phyloP scores from a whole-genome alignment of 257 asterid genomes.

The Eucommia ulmoides region DNA sequence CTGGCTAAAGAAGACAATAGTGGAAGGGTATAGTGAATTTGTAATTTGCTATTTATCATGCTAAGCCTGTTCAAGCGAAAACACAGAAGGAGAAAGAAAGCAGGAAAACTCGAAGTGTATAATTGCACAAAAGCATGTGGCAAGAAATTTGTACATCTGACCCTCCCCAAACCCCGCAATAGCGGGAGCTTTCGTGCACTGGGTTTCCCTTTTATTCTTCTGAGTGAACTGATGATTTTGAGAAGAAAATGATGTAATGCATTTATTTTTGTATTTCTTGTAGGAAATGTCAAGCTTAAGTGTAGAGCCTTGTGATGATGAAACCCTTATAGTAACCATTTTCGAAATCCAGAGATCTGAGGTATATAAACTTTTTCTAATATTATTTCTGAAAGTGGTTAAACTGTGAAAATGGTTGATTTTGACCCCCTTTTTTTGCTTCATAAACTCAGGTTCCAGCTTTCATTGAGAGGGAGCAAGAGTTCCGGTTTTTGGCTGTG shows the following conservation, averaged over 20 bases:
- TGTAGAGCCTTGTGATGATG: slow-evolving; percentile 77
- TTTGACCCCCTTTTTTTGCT: slow-evolving; percentile 2
- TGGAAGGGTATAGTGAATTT: not conserved
- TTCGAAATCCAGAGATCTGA: slow-evolving; percentile 84
- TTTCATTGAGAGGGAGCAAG: slow-evolving; percentile 92
- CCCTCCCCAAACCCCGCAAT: too few relatives aligned
- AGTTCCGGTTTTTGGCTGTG: slow-evolving; percentile 87
- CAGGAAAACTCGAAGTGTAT: not conserved
- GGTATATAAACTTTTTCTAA: slow-evolving; percentile 27
- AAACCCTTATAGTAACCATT: slow-evolving; percentile 57
- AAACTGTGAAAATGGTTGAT: not conserved
- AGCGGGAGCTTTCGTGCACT: too few relatives aligned
- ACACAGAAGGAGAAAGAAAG: not conserved
- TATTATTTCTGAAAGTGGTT: not conserved
- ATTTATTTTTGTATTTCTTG: slow-evolving; percentile 5
- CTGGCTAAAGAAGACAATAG: not conserved
- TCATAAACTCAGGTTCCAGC: slow-evolving; percentile 61
- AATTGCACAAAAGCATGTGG: not conserved
- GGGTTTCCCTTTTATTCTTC: not conserved
- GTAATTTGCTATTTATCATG: not conserved
- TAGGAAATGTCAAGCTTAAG: slow-evolving; percentile 98
- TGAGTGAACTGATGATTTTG: not conserved
- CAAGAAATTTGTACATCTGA: not conserved
- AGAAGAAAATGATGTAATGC: not conserved
- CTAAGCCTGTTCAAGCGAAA: not conserved